Conservation (phyloP, 805 yeast species). For the Danielia reshetovae region DNA sequence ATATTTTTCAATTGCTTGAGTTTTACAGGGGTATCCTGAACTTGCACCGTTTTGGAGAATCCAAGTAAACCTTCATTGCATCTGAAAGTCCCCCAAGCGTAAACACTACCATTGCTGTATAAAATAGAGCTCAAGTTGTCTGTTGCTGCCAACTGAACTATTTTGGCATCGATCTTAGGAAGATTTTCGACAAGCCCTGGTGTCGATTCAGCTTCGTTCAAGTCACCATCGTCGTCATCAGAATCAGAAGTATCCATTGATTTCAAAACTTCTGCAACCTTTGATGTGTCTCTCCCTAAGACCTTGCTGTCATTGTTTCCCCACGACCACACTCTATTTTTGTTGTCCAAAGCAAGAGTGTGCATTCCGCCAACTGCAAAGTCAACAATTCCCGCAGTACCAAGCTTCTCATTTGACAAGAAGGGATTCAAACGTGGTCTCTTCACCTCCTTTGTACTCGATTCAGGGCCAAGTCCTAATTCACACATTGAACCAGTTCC, state of each 20-base stretch:
- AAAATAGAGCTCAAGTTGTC: constrained; percentile 86
- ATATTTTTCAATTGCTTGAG: constrained; percentile 60
- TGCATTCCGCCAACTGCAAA: constrained; percentile 97
- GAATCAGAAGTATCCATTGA: constrained; percentile 57
- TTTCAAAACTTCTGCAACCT: constrained; percentile 56
- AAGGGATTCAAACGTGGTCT: constrained; percentile 90
- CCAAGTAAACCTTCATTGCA: constrained; percentile 90
- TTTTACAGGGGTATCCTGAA: constrained; percentile 67
- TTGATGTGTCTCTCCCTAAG: constrained; percentile 79
- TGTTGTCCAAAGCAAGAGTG: constrained; percentile 71
- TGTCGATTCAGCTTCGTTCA: constrained; percentile 85
- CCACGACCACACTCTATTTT: constrained; percentile 94
- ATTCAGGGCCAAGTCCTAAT: constrained; percentile 93
- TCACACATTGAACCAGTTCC: constrained; percentile 98
- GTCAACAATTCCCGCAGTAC: constrained; percentile 67
- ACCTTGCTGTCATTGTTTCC: constrained; percentile 94
- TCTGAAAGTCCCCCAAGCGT: constrained; percentile 97
- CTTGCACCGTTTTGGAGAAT: constrained; percentile 57
- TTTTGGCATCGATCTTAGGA: constrained; percentile 47
- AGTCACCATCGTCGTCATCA: constrained; percentile 66
- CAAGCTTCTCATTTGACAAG: constrained; percentile 47
- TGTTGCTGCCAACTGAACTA: constrained; percentile 85
- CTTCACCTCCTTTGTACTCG: constrained; percentile 87
- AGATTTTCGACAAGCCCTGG: constrained; percentile 73
- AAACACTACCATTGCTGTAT: constrained; percentile 79